Base-by-base conservation (phyloP, 495 filamentous ascomycete species). In the Thozetella sp. region DNA sequence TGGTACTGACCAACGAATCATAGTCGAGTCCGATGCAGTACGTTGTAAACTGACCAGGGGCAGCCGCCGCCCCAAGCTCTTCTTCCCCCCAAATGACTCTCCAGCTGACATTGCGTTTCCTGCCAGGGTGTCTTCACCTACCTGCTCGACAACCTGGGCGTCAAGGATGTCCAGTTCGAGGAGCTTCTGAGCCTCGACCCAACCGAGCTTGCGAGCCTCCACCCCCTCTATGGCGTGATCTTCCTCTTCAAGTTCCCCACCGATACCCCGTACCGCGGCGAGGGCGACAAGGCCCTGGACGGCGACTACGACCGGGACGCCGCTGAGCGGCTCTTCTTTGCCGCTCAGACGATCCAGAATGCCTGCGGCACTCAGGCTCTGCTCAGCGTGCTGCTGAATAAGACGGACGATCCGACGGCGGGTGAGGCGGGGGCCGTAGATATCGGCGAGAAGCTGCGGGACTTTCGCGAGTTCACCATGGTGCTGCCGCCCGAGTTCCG, bases 241-340 rank as follows among this genome's bases (percentile, higher is more conserved):
- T 98, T 99, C 78, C 92, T 99, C 72, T 99, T 99, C 87, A 98
- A 97, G 80, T 99, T 91, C 79, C 92, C 89, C 22, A 91, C 89
- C 46, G 90, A 91, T 72, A 80, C 86, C 57, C 85, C 84, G 55
- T 83, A 84, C 65, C 80, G 81, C 48, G 69, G 76, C 43, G 43
- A 48, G 43, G 73, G 79, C 57, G 83, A 88, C 57, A 79, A 80
- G 53, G 82, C 84, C 22, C 89, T 91, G 43, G 90, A 97, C 71
- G 93, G 95, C 53, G 80, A 73, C 48, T 96, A 91, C 76, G 94
- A 97, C 77, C 76, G 80, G 58, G 81, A 79, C 12, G 90, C 93
- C 1, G 76, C 88, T 2, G 86, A 92, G 63, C 79, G 80, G 55
- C 77, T 97, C 66, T 99, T 97, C 83, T 99, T 99, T 79, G 95